phyloP scores from a whole-genome alignment of 2,329 filamentous ascomycete genomes.

The Huntiella omanensis region DNA sequence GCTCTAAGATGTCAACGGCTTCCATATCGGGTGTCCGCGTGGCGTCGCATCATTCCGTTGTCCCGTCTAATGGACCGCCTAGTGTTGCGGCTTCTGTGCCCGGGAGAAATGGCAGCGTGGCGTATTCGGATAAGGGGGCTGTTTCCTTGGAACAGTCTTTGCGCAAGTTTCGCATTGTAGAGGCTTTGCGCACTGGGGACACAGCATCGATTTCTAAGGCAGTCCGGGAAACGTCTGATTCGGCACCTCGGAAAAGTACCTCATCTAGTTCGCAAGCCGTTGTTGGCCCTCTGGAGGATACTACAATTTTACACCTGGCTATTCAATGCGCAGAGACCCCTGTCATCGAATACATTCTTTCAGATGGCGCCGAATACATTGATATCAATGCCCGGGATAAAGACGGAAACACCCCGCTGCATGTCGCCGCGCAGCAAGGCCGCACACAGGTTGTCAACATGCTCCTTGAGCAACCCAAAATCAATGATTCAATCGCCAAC shows the following conservation, averaged over 20 bases:
- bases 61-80: slow-evolving; percentile 18
- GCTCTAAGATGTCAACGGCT: slow-evolving; percentile 27
- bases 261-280: slow-evolving; percentile 29
- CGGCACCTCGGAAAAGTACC: slow-evolving; percentile 34
- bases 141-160: slow-evolving; percentile 77
- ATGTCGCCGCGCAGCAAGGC: slow-evolving; percentile 70
- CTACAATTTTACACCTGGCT: slow-evolving; percentile 77
- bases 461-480: slow-evolving; percentile 59
- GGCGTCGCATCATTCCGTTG: slow-evolving; percentile 19
- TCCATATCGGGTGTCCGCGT: slow-evolving; percentile 23
- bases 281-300: slow-evolving; percentile 46
- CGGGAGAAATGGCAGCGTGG: slow-evolving; percentile 12
- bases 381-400: slow-evolving; percentile 59
- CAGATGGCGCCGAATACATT: slow-evolving; percentile 44
- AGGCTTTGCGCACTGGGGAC: slow-evolving; percentile 77
- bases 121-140: slow-evolving; percentile 22
- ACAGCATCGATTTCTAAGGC: slow-evolving; percentile 76
- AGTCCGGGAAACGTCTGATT: slow-evolving; percentile 46
- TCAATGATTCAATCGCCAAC: slow-evolving; percentile 81
- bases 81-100: slow-evolving; percentile 15
- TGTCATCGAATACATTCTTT: slow-evolving; percentile 88
- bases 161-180: slow-evolving; percentile 82
- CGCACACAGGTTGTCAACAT: slow-evolving; percentile 64
- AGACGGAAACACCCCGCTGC: slow-evolving; percentile 85
- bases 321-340: slow-evolving; percentile 88